Percentiles rank a stretch among this genome's conserved stretches.
phyloP scores from a whole-genome alignment of 1,139 yeast species.

The Meyerozyma smithsonii region DNA sequence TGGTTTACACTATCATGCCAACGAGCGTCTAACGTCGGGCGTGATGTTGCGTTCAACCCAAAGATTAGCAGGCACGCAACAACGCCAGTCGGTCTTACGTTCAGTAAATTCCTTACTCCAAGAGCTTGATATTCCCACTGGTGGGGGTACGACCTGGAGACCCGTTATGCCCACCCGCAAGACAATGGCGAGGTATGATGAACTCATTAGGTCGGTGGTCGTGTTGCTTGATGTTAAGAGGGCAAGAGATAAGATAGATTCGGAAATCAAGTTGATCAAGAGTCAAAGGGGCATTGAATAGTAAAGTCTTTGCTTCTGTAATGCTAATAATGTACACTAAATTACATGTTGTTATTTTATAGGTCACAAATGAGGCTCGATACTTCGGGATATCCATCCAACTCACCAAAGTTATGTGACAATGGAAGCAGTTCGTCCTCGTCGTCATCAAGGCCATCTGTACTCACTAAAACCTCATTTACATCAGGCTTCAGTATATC shows the following conservation, averaged over 20 bases:
- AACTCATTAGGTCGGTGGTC: conserved; percentile 65
- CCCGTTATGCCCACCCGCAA: conserved; percentile 88
- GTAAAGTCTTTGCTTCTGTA: not conserved
- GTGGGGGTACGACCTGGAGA: conserved; percentile 48
- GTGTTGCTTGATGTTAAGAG: conserved; percentile 78
- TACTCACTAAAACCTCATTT: not conserved
- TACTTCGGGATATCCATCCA: too few species aligned
- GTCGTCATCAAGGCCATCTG: not conserved
- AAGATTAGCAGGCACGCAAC: conserved; percentile 42
- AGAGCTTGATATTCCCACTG: conserved; percentile 72
- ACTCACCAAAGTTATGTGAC: too few species aligned
- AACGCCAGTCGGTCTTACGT: conserved; percentile 60
- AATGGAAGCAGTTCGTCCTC: too few species aligned
- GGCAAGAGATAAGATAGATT: conserved; percentile 81
- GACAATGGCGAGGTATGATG: conserved; percentile 77
- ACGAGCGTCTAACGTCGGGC: conserved; percentile 72
- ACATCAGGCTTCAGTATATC: not conserved
- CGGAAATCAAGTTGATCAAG: conserved; percentile 65
- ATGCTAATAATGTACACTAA: not conserved
- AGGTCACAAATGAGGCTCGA: not conserved
- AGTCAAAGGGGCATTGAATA: conserved; percentile 38
- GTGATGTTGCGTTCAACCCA: conserved; percentile 73
- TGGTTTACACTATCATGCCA: conserved; percentile 75
- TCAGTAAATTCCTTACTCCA: conserved; percentile 70
- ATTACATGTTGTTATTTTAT: not conserved